These are phyloP conservation scores for Candida oleophila DNA, from an alignment of 805 yeast species.

Conservation along the genomic window DNA sequence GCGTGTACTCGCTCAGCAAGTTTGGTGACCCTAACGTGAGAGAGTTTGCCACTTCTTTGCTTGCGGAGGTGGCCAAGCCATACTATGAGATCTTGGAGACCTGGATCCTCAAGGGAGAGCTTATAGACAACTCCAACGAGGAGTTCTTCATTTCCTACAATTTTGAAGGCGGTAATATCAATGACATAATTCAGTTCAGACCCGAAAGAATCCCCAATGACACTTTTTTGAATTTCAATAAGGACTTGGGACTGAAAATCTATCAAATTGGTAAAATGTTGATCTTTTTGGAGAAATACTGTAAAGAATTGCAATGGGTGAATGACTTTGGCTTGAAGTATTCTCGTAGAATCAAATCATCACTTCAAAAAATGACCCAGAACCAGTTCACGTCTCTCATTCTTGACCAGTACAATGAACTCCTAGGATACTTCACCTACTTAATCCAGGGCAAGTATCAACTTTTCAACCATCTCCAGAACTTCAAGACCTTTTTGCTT, in stretches of 20 bases:
- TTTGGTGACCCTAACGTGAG: slow-evolving; percentile 65
- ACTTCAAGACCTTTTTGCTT: slow-evolving; percentile 64
- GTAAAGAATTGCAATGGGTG: slow-evolving; percentile 69
- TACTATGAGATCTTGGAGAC: slow-evolving; percentile 56
- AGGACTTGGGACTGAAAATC: slow-evolving; percentile 41
- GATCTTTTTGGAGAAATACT: slow-evolving; percentile 59
- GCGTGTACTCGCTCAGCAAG: slow-evolving; percentile 47
- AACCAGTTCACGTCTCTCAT: slow-evolving; percentile 34
- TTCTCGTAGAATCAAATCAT: slow-evolving; percentile 27
- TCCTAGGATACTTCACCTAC: slow-evolving; percentile 49
- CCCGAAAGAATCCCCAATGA: slow-evolving; percentile 39
- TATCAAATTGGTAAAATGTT: slow-evolving; percentile 73
- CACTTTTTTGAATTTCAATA: slow-evolving; percentile 34
- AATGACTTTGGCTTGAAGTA: slow-evolving; percentile 40
- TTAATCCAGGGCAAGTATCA: slow-evolving; percentile 50
- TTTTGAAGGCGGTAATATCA: slow-evolving; percentile 25
- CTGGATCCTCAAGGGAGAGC: slow-evolving; percentile 72
- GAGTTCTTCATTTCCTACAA: slow-evolving; percentile 62
- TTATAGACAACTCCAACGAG: slow-evolving; percentile 45
- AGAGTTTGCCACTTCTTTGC: slow-evolving; percentile 42
- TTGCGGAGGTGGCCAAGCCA: slow-evolving; percentile 50
- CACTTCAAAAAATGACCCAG: slow-evolving; percentile 32
- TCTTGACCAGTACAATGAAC: slow-evolving; percentile 48
- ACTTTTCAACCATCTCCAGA: slow-evolving; percentile 53
- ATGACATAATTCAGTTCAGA: slow-evolving; percentile 31